Conservation (phyloP, 495 filamentous ascomycete genomes). For the Neurospora sp. region DNA sequence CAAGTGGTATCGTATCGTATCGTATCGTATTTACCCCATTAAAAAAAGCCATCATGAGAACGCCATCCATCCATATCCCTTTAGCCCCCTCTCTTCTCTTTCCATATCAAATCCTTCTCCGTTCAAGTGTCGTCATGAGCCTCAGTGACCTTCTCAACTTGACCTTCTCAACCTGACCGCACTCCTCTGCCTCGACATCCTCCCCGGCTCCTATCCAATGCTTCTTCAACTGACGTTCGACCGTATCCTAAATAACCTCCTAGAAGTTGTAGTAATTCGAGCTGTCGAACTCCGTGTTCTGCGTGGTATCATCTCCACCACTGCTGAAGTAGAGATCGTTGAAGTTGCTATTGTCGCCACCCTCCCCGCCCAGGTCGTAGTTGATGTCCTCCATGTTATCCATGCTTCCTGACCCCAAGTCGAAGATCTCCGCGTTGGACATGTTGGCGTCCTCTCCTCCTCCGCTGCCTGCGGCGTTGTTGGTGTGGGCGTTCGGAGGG, state of each 20-base stretch:
- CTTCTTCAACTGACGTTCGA: neutral
- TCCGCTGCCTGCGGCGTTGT: slow-evolving; percentile 2
- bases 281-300: slow-evolving; percentile 26
- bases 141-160: neutral
- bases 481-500: neutral
- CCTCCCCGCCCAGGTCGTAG: slow-evolving; percentile 25
- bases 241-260: neutral
- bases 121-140: neutral
- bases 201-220: neutral
- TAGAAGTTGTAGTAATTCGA: slow-evolving; percentile 12
- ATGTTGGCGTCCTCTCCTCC: slow-evolving; percentile 8
- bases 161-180: neutral
- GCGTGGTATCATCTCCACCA: slow-evolving; percentile 20
- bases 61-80: neutral
- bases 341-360: slow-evolving; percentile 27
- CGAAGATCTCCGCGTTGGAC: slow-evolving; percentile 25
- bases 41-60: neutral
- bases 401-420: slow-evolving; percentile 18
- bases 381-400: slow-evolving; percentile 24
- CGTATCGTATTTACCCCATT: neutral
- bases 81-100: neutral
- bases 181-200: neutral
- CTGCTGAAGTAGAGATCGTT: slow-evolving; percentile 27
- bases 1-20: neutral
- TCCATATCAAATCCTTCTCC: neutral